phyloP scores from a whole-genome alignment of 2,329 filamentous ascomycete genomes.

The Cephalotrichum gorgonifer region DNA sequence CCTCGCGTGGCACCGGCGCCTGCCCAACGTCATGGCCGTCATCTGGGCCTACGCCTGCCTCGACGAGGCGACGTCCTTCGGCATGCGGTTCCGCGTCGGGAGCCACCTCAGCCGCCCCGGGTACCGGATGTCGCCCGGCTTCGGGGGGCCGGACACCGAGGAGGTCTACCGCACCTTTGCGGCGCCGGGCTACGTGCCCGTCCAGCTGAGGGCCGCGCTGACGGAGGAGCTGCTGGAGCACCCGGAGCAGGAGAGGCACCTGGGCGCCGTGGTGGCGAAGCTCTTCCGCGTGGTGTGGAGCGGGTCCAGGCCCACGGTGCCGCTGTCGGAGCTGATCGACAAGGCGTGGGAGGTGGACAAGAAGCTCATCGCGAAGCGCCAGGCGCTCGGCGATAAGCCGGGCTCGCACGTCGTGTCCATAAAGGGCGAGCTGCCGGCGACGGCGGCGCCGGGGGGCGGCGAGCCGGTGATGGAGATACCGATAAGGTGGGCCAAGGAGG shows the following conservation, averaged over 20 bases:
- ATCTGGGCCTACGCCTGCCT: conserved; percentile 23
- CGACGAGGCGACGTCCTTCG: conserved; percentile 12
- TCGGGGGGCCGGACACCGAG: background rate
- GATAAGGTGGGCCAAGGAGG: background rate
- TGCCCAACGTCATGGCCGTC: conserved; percentile 17
- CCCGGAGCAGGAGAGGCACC: conserved; percentile 1
- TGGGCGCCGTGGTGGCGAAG: conserved; percentile 4
- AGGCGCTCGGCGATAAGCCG: background rate
- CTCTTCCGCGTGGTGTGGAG: background rate
- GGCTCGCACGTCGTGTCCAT: conserved; percentile 4
- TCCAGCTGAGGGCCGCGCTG: conserved; percentile 2
- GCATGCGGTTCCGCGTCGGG: conserved; percentile 16
- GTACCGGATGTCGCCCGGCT: background rate
- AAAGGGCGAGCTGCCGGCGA: background rate
- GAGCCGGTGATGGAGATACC: conserved; percentile 4
- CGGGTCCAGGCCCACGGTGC: background rate
- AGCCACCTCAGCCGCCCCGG: conserved; percentile 6
- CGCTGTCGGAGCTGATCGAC: conserved; percentile 2
- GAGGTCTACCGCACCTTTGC: conserved; percentile 1
- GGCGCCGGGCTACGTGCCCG: conserved; percentile 7
- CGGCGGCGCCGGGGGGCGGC: background rate
- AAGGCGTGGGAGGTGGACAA: conserved; percentile 3
- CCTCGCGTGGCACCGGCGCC: background rate
- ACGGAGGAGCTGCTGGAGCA: background rate
- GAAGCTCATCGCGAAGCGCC: background rate